Conservation (phyloP, 768 basidiomycete species). For the Leccinum imitatum region DNA sequence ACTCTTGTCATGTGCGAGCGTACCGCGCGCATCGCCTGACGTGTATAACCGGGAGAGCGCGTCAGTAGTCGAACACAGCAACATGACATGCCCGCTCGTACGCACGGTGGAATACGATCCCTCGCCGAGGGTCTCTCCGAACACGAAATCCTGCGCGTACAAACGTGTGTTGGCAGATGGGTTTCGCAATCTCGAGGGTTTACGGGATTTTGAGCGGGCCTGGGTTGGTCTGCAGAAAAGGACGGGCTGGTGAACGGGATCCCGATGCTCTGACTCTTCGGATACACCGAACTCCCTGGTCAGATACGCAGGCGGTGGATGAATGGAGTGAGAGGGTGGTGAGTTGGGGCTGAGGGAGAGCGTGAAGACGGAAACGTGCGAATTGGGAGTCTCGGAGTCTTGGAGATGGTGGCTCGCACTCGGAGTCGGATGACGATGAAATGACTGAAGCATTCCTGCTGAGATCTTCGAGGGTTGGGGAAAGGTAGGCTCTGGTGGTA, state of each 20-base stretch:
- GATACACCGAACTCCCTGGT: constrained; percentile 51
- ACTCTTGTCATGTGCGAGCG: constrained; percentile 55
- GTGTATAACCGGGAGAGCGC: background rate
- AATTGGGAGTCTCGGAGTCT: constrained; percentile 48
- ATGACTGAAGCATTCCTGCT: constrained; percentile 79
- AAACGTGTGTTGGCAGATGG: constrained; percentile 45
- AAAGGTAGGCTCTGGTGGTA: constrained; percentile 14
- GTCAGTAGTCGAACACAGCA: background rate
- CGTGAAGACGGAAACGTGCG: constrained; percentile 67
- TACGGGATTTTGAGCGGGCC: constrained; percentile 30
- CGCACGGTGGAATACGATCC: constrained; percentile 73
- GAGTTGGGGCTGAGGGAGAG: constrained; percentile 38
- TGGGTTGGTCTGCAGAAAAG: constrained; percentile 16
- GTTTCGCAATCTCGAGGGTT: constrained; percentile 38
- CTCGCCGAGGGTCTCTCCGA: constrained; percentile 53
- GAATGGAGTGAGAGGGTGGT: constrained; percentile 26
- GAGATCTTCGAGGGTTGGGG: constrained; percentile 57
- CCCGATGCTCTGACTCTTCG: constrained; percentile 22
- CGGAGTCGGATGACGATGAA: constrained; percentile 62
- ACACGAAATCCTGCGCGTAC: constrained; percentile 64
- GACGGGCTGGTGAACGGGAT: constrained; percentile 12
- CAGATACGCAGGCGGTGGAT: constrained; percentile 52
- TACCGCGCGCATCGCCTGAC: constrained; percentile 60
- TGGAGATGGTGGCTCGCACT: constrained; percentile 39
- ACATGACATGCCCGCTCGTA: constrained; percentile 9